Evolutionary conservation across 805 yeast genomes (phyloP), one percentile per base, ranked within the genome.

Genomic region (Cyberlindnera americana): DNA sequence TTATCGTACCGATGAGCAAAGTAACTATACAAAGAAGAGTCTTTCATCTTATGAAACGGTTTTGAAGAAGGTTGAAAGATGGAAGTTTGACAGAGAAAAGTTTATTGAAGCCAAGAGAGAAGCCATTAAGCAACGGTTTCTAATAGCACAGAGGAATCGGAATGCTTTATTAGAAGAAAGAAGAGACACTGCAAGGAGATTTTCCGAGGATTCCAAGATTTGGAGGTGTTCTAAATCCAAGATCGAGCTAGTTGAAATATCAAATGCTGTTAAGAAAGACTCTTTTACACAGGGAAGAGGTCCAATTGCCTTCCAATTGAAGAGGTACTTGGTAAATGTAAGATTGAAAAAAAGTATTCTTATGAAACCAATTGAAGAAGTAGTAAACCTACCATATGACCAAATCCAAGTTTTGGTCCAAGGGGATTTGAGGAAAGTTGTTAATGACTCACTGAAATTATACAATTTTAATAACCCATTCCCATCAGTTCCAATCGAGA

Each of bases 101-200:
- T 16, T 4, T 9, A 14, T 9, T 6, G 16, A 22, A 21, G 5
- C 18, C 6, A 26, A 33, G 33, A 33, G 24, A 19, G 22, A 22
- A 9, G 33, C 18, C 11, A 14, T 27, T 16, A 23, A 26, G 13
- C 19, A 33, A 11, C 21, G 35, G 2, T 3, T 28, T 25, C 29
- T 17, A 3, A 14, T 7, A 16, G 43, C 43, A 4, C 19, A 23
- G 17, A 22, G 34, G n/a, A 40, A 40, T 15, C 32, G 44, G 16
- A 21, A 11, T 13, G 40, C 34, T 2, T 22, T 36, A 4, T 8
- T 40, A 4, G 40, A 31, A 10, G 39, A 32, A 19, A 31, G 36
- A 23, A 36, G 41, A 19, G 44, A 41, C 17, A 33, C 35, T 2
- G 44, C 44, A 11, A 19, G 44, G n/a, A 27, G 44, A 16, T 41